Evolutionary conservation across 495 filamentous ascomycete species (phyloP).

Genomic region (Jackrogersella minutella): DNA sequence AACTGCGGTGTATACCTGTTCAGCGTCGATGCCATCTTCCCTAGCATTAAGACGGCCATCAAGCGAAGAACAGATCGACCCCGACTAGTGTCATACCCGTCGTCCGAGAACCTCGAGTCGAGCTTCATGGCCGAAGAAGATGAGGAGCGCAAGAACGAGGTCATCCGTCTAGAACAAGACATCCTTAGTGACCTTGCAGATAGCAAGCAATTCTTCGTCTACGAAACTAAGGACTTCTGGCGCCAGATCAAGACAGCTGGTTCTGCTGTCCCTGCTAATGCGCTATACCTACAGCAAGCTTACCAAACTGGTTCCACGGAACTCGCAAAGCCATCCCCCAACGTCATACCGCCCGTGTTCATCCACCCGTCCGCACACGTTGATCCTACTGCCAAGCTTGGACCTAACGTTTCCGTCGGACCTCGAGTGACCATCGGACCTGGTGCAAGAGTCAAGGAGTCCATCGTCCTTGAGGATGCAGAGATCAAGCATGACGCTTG

Average conservation of each 20-base stretch:
- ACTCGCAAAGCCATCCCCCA: slow-evolving; percentile 83
- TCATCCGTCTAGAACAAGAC: slow-evolving; percentile 96
- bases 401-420: slow-evolving; percentile 95
- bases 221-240: slow-evolving; percentile 99
- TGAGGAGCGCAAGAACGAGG: slow-evolving; percentile 80
- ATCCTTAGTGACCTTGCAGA: slow-evolving; percentile 96
- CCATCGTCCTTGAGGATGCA: slow-evolving; percentile 91
- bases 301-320: slow-evolving; percentile 84
- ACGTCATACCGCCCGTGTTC: slow-evolving; percentile 92
- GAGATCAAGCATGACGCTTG: slow-evolving; percentile 99
- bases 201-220: slow-evolving; percentile 97
- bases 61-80: slow-evolving; percentile 94
- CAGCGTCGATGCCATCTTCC: slow-evolving; percentile 93
- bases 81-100: slow-evolving; percentile 91
- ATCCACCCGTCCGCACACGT: slow-evolving; percentile 95
- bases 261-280: slow-evolving; percentile 96
- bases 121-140: slow-evolving; percentile 79
- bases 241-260: slow-evolving; percentile 99
- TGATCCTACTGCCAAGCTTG: slow-evolving; percentile 94
- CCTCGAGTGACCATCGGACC: slow-evolving; percentile 84
- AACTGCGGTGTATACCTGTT: slow-evolving; percentile 99
- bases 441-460: slow-evolving; percentile 92
- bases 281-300: slow-evolving; percentile 95
- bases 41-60: slow-evolving; percentile 92
- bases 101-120: slow-evolving; percentile 88